Base-by-base conservation (phyloP, 1,284 basidiomycete species). In the Malassezia cuniculi region DNA sequence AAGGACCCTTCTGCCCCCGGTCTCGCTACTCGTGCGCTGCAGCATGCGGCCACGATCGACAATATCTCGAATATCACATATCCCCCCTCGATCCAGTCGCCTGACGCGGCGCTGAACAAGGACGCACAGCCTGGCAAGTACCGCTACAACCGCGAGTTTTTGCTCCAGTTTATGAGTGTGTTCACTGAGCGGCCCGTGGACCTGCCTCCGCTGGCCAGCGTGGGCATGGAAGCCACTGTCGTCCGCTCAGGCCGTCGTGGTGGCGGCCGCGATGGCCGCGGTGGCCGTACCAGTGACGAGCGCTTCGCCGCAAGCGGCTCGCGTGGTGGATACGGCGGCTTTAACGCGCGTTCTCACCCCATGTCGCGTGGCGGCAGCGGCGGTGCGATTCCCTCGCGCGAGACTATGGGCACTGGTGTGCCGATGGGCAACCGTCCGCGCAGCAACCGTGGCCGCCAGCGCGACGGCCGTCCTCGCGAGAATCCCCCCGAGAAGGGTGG, bases 91-190 rank as follows among this genome's bases (percentile, higher is more conserved):
- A 76, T 89, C 66, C 75, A 75, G 67, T 85, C 86, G 48, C 90
- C 89, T 3, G 77, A 76, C 54, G 70, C 80, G 6, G 83, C 85
- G 58, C 79, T 95, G 56, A 95, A 94, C 69, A 73, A 76, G 44
- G 77, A 81, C 46, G 81, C 81, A 12, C 63, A 70, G 45, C 80
- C 81, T 59, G 86, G 89, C 58, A 90, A 87, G 70, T 94, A 86
- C 75, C 80, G 89, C 57, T 97, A 97, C 69, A 87, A 95, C 69
- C 85, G 90, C 34, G 85, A 90, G 30, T 97, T 97, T 78, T 75
- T 97, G 21, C 71, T 99, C 50, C 93, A 99, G 67, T 99, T 97
- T 73, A 93, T 94, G 85, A 72, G 73, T 27, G 73, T 93, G 41
- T 97, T 87, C 74, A 84, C 80, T 69, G 89, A 94, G 70, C 90